A percentile compares a stretch with the other conserved stretches of the same genome.
These are phyloP conservation scores for Luffa aegyptiaca DNA, from an alignment of 306 rosid genomes.

Conservation along the genomic window DNA sequence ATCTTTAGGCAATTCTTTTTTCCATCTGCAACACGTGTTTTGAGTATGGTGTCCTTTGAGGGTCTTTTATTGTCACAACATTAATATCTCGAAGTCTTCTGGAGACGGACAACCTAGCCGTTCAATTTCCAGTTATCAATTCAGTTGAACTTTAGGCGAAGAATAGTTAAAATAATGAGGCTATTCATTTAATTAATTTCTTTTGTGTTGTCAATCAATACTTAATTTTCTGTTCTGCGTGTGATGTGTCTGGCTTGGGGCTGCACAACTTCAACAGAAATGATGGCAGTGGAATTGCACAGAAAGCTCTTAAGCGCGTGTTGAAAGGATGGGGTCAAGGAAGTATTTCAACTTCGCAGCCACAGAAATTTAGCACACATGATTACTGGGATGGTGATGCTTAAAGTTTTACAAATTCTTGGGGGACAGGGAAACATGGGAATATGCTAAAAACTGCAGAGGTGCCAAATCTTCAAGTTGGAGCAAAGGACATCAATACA, in stretches of 20 bases:
- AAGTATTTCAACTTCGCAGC: slow-evolving; percentile 37
- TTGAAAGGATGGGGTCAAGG: slow-evolving; percentile 85
- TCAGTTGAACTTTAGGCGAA: background rate
- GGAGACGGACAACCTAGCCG: background rate
- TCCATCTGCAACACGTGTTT: background rate
- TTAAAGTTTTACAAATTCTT: slow-evolving; percentile 8
- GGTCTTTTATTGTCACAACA: background rate
- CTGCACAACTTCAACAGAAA: slow-evolving; percentile 37
- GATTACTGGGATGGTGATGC: slow-evolving; percentile 38
- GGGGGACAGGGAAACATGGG: background rate
- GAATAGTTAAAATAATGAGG: background rate
- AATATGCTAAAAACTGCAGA: background rate
- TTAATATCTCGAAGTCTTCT: background rate
- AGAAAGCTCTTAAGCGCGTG: slow-evolving; percentile 64
- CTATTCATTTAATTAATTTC: background rate
- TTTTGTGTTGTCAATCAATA: background rate
- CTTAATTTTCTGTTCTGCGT: background rate
- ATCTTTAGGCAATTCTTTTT: background rate
- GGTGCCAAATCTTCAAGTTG: background rate
- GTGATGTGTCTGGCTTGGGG: background rate
- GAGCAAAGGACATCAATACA: background rate
- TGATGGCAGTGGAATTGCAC: slow-evolving; percentile 54
- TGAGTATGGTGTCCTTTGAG: background rate
- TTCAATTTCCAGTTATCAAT: background rate
- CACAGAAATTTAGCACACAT: slow-evolving; percentile 28